Evolutionary conservation across 2,329 filamentous ascomycete genomes (phyloP), one percentile per base, ranked within the genome.

Genomic region (Pseudogymnoascus sp.): DNA sequence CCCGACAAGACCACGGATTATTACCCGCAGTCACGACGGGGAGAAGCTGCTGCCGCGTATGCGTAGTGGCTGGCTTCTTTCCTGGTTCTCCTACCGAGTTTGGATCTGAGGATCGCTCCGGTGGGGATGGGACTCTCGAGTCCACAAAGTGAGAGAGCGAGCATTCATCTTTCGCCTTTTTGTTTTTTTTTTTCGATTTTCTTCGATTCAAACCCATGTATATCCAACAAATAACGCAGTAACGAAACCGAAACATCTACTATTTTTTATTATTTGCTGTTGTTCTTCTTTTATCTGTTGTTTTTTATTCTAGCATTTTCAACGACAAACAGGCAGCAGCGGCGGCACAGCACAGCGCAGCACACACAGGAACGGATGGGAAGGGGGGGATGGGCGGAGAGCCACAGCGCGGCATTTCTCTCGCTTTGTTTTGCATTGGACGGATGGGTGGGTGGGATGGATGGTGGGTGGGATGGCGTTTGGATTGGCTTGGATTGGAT

Each of bases 181-280:
- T 33, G n/a, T 17, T 56, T 56, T 56, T 17, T 56, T 56, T 56
- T 56, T 29, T 33, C 26, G n/a, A 31, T 53, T 33, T 56, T 56
- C 46, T 56, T 56, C 46, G 46, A 56, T 56, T 56, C 46, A 56
- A 56, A 56, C 46, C 46, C 46, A 56, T 56, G 46, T 56, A 56
- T 56, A 56, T 56, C 26, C 46, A 56, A 56, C 46, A 56, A 56
- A 19, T 56, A 56, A 56, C 26, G 46, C 46, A 56, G 46, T 56
- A 56, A 56, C 46, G 46, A 33, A 29, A 29, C 44, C n/a, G n/a
- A 53, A 50, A 53, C 42, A 7, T 13, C 31, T 56, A 31, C 10
- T 33, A 56, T 31, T 33, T 33, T 56, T 31, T 56, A 33, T 56
- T 56, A 6, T 10, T 29, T 15, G 9, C 21, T n/a, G 5, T 26